These are phyloP conservation scores for Sordaria brevicollis DNA, from an alignment of 495 filamentous ascomycete genomes.

Conservation along the genomic window DNA sequence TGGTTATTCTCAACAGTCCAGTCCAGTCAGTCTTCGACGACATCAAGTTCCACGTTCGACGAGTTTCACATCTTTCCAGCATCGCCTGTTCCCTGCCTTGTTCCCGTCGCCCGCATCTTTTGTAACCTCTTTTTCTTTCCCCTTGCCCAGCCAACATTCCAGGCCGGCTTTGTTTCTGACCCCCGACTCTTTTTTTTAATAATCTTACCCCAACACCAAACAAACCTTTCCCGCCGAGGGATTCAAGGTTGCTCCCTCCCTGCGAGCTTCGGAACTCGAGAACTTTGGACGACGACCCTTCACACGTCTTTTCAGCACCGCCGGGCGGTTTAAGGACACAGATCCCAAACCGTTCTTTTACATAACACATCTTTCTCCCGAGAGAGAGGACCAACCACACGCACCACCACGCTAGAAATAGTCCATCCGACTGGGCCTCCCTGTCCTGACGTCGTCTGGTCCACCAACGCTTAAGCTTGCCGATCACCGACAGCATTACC, in stretches of 20 bases:
- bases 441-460: background rate
- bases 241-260: background rate
- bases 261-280: background rate
- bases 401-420: slow-evolving; percentile 1
- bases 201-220: background rate
- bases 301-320: slow-evolving; percentile 12
- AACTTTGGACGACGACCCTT: background rate
- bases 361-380: background rate
- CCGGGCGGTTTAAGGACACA: slow-evolving; percentile 20
- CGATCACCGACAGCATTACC: background rate
- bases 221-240: background rate
- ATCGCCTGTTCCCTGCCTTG: background rate
- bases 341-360: background rate
- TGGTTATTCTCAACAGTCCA: background rate
- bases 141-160: background rate
- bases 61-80: background rate
- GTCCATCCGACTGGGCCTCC: background rate
- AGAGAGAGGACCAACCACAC: slow-evolving; percentile 1
- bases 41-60: background rate
- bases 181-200: background rate
- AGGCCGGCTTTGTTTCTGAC: background rate
- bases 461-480: slow-evolving; percentile 18
- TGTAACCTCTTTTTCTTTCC: background rate
- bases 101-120: background rate
- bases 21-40: background rate